These are phyloP conservation scores for Coemansia sp. DNA, from an alignment of 192 early-diverging fungal genomes.

Conservation along the genomic window DNA sequence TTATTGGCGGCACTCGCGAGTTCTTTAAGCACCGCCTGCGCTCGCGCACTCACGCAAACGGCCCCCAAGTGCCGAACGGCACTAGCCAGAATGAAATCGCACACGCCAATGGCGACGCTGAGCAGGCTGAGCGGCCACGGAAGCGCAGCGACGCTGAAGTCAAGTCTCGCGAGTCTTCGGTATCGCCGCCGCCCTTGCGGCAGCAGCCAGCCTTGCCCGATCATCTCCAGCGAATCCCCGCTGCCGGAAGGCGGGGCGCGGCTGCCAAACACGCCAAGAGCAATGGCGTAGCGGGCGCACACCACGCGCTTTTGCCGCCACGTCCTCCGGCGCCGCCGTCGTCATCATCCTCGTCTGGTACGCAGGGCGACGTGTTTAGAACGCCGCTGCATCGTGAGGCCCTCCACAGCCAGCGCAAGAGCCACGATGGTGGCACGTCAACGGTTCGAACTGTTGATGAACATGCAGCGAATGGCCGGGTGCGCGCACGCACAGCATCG, in stretches of 20 bases:
- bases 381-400: not conserved
- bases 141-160: constrained; percentile 45
- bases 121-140: constrained; percentile 10
- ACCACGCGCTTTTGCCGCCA: not conserved
- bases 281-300: not conserved
- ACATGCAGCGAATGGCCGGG: not conserved
- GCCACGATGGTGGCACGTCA: constrained; percentile 23
- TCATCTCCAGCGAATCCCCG: constrained; percentile 12
- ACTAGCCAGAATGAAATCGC: not conserved
- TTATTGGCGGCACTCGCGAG: constrained; percentile 42
- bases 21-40: constrained; percentile 44
- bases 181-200: constrained; percentile 8
- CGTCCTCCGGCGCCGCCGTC: constrained; percentile 6
- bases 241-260: not conserved
- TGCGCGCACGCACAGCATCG: constrained; percentile 13
- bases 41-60: constrained; percentile 37
- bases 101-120: not conserved
- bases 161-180: constrained; percentile 22
- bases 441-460: not conserved
- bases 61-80: not conserved
- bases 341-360: constrained; percentile 10
- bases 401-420: constrained; percentile 16
- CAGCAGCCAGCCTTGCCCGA: constrained; percentile 16
- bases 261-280: not conserved
- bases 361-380: constrained; percentile 2